These are phyloP conservation scores for Solanum habrochaites DNA, from an alignment of 257 asterid species.

Conservation along the genomic window DNA sequence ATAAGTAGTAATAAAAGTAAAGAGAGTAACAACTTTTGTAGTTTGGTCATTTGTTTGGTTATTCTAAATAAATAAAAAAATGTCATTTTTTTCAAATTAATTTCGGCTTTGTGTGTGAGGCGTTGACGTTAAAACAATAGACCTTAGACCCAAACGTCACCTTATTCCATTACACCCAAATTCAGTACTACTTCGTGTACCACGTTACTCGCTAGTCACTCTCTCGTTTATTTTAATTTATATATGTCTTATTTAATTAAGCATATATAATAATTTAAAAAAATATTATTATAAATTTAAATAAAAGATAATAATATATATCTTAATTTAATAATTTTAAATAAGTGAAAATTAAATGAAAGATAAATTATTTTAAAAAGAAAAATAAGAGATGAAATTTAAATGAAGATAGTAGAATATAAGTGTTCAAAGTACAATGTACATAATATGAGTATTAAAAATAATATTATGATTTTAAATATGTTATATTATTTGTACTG, in stretches of 20 bases:
- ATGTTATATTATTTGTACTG: background rate
- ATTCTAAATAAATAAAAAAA: background rate
- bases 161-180: background rate
- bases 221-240: background rate
- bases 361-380: background rate
- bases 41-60: background rate
- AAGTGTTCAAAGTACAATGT: background rate
- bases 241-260: background rate
- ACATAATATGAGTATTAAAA: background rate
- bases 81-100: background rate
- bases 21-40: background rate
- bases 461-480: background rate
- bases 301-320: background rate
- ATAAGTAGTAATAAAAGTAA: slow-evolving; percentile 26
- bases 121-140: background rate
- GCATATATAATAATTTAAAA: too few species aligned
- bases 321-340: background rate
- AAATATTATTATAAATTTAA: too few species aligned
- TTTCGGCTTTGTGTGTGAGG: background rate
- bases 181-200: background rate
- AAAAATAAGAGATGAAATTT: background rate
- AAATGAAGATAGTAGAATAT: background rate
- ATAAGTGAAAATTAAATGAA: background rate
- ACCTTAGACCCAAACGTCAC: background rate
- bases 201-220: background rate